Percentiles rank a stretch among this genome's conserved stretches.
phyloP scores from a whole-genome alignment of 176 grass and related monocot genomes.

The Oropetium thomaeum region DNA sequence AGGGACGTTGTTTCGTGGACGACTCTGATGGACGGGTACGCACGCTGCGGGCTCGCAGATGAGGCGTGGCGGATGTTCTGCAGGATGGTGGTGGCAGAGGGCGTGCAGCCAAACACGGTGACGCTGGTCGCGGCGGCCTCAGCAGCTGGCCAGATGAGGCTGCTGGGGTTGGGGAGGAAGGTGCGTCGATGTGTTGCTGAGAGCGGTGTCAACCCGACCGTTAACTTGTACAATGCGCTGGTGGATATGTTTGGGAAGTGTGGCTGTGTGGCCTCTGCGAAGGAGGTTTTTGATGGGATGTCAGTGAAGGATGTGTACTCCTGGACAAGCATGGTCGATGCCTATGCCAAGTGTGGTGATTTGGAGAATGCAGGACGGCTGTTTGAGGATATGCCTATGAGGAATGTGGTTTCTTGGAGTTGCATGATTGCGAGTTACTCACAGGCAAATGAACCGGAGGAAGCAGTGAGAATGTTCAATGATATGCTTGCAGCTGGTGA shows the following conservation, averaged over 20 bases:
- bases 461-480: slow-evolving; percentile 47
- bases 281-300: slow-evolving; percentile 54
- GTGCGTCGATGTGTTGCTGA: slow-evolving; percentile 32
- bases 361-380: slow-evolving; percentile 31
- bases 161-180: slow-evolving; percentile 29
- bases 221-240: slow-evolving; percentile 48
- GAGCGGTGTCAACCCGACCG: neutral
- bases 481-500: slow-evolving; percentile 45
- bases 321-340: slow-evolving; percentile 62
- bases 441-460: slow-evolving; percentile 40
- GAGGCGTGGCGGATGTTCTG: slow-evolving; percentile 53
- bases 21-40: slow-evolving; percentile 52
- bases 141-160: slow-evolving; percentile 48
- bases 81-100: slow-evolving; percentile 39
- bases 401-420: slow-evolving; percentile 61
- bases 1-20: slow-evolving; percentile 71
- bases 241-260: slow-evolving; percentile 66
- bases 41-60: neutral
- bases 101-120: slow-evolving; percentile 31
- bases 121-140: slow-evolving; percentile 45
- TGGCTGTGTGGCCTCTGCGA: slow-evolving; percentile 37
- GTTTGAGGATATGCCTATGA: slow-evolving; percentile 54
- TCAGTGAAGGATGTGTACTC: slow-evolving; percentile 56
- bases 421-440: slow-evolving; percentile 57
- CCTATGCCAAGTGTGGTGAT: slow-evolving; percentile 51